Evolutionary conservation across 192 early-diverging fungal genomes (phyloP).

Genomic region (Bifiguratus adelaidae): DNA sequence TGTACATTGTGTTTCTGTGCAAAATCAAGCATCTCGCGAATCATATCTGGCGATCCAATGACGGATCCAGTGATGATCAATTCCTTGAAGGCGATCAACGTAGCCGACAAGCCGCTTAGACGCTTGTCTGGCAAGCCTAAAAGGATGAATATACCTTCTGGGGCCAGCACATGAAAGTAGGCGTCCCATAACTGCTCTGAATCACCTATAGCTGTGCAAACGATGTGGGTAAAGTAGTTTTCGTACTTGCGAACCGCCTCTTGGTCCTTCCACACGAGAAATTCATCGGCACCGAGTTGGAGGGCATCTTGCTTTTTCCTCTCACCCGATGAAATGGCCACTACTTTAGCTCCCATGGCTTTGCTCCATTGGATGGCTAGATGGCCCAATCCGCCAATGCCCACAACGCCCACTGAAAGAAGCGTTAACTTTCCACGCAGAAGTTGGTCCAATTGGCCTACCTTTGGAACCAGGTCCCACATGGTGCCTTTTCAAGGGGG

Average conservation of each 20-base stretch:
- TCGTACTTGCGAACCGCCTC: neutral
- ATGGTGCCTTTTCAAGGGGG: constrained; percentile 25
- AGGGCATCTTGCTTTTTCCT: constrained; percentile 39
- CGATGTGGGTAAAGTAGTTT: neutral
- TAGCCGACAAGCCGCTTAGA: constrained; percentile 5
- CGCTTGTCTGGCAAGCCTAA: constrained; percentile 1
- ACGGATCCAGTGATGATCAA: constrained; percentile 42
- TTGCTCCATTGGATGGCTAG: constrained; percentile 45
- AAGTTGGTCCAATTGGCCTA: too few species aligned
- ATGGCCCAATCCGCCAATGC: constrained; percentile 52
- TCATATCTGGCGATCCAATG: constrained; percentile 39
- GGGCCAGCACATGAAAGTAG: neutral
- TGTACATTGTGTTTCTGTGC: constrained; percentile 46
- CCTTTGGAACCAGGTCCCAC: constrained; percentile 22
- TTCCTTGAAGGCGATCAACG: constrained; percentile 8
- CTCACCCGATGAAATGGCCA: constrained; percentile 33
- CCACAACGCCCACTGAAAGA: constrained; percentile 50
- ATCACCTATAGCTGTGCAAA: neutral
- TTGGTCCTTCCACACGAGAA: constrained; percentile 7
- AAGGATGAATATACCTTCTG: constrained; percentile 1
- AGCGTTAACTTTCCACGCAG: too few species aligned
- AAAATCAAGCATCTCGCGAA: constrained; percentile 52
- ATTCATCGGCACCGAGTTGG: constrained; percentile 40
- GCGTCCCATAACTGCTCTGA: constrained; percentile 1
- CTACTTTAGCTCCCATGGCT: constrained; percentile 31